Evolutionary conservation across 306 rosid species (phyloP).

Genomic region (Lathyrus aphaca): DNA sequence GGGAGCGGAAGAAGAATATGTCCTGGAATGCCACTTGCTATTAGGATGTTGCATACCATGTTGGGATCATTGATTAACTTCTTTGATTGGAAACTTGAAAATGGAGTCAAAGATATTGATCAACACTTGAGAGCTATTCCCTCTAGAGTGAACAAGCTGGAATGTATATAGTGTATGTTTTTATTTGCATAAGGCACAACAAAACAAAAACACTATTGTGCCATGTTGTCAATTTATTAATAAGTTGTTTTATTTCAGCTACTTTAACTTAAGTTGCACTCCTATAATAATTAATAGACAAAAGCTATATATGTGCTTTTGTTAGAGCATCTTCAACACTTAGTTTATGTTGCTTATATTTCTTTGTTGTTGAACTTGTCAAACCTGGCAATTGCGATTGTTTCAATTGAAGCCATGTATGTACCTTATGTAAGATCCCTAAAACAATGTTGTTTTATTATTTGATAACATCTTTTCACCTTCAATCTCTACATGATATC

Average conservation of each 20-base stretch:
- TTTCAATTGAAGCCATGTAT: too few relatives aligned
- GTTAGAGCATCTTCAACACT: too few relatives aligned
- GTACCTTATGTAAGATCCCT: too few relatives aligned
- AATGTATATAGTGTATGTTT: background rate
- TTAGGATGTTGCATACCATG: slow-evolving; percentile 29
- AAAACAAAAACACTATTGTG: background rate
- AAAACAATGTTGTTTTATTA: too few relatives aligned
- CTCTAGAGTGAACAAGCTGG: background rate
- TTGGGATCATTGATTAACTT: slow-evolving; percentile 34
- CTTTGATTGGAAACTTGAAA: slow-evolving; percentile 35
- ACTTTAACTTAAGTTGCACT: too few relatives aligned
- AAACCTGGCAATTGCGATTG: too few relatives aligned
- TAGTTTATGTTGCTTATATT: too few relatives aligned
- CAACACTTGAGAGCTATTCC: slow-evolving; percentile 34
- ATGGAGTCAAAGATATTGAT: slow-evolving; percentile 7
- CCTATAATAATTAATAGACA: too few relatives aligned
- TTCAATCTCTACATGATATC: too few relatives aligned
- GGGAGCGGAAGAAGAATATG: slow-evolving; percentile 35
- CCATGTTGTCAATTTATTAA: background rate
- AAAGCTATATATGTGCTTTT: too few relatives aligned
- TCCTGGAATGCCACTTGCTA: slow-evolving; percentile 31
- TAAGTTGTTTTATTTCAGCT: background rate
- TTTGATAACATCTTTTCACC: too few relatives aligned
- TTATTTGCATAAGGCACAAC: background rate
- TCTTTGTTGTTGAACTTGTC: too few relatives aligned